These are phyloP conservation scores for Calonectria pseudoturangicola DNA, from an alignment of 2,329 filamentous ascomycete genomes.

Conservation along the genomic window DNA sequence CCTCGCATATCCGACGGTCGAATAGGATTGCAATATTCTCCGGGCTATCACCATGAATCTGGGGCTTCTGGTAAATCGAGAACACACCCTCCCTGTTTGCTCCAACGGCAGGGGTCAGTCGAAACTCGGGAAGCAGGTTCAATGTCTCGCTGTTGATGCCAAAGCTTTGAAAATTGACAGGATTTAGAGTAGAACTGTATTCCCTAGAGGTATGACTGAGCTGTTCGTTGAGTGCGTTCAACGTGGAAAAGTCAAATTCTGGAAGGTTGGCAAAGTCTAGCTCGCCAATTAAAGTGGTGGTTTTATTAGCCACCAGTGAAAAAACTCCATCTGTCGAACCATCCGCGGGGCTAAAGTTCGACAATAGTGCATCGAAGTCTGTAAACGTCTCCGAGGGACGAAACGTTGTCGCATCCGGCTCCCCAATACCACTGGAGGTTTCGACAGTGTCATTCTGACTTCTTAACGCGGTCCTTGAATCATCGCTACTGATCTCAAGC, in stretches of 20 bases:
- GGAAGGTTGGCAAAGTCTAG: neutral
- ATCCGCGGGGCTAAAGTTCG: neutral
- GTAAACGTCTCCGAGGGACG: slow-evolving; percentile 7
- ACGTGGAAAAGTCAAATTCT: neutral
- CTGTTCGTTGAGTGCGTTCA: neutral
- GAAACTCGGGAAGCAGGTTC: neutral
- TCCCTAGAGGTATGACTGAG: neutral
- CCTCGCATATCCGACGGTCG: slow-evolving; percentile 39
- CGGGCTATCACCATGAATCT: slow-evolving; percentile 33
- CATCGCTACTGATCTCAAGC: neutral
- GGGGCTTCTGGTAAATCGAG: slow-evolving; percentile 31
- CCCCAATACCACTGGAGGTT: too few relatives aligned
- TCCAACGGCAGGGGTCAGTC: neutral
- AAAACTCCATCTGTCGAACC: neutral
- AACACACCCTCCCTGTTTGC: slow-evolving; percentile 14
- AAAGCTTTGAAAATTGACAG: neutral
- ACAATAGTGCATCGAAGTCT: slow-evolving; percentile 34
- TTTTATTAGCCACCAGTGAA: neutral
- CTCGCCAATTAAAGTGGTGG: neutral
- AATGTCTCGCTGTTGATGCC: neutral
- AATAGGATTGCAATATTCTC: slow-evolving; percentile 41
- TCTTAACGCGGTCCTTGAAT: neutral
- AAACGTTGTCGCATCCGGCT: neutral
- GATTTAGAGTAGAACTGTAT: neutral
- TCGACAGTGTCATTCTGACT: neutral